Percentiles rank a stretch among this genome's conserved stretches.
phyloP scores from a whole-genome alignment of 805 yeast genomes.

The Hanseniaspora clermontiae region DNA sequence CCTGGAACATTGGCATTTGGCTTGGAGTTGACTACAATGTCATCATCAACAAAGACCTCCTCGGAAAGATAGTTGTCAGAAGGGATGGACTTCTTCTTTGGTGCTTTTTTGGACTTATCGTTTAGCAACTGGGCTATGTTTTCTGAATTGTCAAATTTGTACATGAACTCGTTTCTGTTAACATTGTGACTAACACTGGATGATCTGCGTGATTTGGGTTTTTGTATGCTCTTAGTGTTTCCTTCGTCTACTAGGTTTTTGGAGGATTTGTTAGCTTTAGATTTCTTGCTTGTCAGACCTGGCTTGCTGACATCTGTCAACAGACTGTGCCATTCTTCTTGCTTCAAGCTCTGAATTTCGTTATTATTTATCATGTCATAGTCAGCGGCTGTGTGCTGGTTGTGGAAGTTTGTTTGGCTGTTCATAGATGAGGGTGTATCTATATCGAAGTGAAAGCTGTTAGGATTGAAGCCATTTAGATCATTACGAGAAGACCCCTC shows the following conservation, averaged over 20 bases:
- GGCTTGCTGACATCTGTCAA: not conserved
- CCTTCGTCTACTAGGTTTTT: not conserved
- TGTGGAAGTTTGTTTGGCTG: not conserved
- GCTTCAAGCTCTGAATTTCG: not conserved
- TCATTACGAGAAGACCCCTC: not conserved
- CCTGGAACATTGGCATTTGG: not conserved
- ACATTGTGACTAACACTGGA: not conserved
- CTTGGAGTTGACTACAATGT: not conserved
- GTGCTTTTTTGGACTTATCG: not conserved
- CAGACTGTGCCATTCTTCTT: not conserved
- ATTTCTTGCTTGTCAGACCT: not conserved
- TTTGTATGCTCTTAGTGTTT: not conserved
- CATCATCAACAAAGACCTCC: not conserved
- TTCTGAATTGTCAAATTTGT: not conserved
- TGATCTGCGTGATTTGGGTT: slow-evolving; percentile 12
- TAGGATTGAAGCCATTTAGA: not conserved
- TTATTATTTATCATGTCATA: not conserved
- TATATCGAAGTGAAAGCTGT: slow-evolving; percentile 1
- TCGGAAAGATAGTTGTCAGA: not conserved
- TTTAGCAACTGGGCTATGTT: not conserved
- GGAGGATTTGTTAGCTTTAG: not conserved
- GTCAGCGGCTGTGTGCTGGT: not conserved
- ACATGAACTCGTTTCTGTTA: not conserved
- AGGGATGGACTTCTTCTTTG: not conserved
- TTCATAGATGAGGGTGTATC: slow-evolving; percentile 3